phyloP scores from a whole-genome alignment of 768 basidiomycete species.

The Hirschioporus abietinus region DNA sequence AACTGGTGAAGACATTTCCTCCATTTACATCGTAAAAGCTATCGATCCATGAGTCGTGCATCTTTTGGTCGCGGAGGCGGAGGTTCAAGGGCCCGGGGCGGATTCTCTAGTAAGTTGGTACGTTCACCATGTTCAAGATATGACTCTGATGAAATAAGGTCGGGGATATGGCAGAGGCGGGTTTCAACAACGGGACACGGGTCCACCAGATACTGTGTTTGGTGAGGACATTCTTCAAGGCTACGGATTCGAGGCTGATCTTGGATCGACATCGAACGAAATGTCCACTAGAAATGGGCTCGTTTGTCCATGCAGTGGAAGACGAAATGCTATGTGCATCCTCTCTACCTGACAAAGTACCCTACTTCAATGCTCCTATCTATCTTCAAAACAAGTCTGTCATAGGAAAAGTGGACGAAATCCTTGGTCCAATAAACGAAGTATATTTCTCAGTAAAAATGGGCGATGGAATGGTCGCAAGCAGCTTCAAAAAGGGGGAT shows the following conservation, averaged over 20 bases:
- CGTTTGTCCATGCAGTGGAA: conserved; percentile 93
- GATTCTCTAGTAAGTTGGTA: conserved; percentile 28
- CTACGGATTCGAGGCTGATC: not conserved
- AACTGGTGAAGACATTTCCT: not conserved
- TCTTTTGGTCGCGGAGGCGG: conserved; percentile 47
- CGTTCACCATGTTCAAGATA: conserved; percentile 1
- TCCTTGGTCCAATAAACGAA: conserved; percentile 98
- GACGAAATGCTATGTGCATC: conserved; percentile 97
- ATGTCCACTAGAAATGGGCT: conserved; percentile 68
- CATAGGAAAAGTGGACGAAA: conserved; percentile 98
- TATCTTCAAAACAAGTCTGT: conserved; percentile 94
- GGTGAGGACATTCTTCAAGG: conserved; percentile 36
- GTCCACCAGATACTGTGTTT: conserved; percentile 76
- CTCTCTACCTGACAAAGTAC: conserved; percentile 81
- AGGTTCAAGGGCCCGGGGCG: conserved; percentile 43
- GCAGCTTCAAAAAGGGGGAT: conserved; percentile 95
- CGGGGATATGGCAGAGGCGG: conserved; percentile 68
- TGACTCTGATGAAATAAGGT: conserved; percentile 27
- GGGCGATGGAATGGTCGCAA: conserved; percentile 92
- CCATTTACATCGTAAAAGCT: not conserved
- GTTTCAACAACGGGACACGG: conserved; percentile 63
- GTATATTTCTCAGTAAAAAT: conserved; percentile 98
- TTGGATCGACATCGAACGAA: not conserved
- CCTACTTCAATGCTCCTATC: conserved; percentile 98
- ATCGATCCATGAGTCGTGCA: conserved; percentile 7